These are phyloP conservation scores for Ensete ventricosum DNA, from an alignment of 176 grass and related monocot species.

Conservation along the genomic window DNA sequence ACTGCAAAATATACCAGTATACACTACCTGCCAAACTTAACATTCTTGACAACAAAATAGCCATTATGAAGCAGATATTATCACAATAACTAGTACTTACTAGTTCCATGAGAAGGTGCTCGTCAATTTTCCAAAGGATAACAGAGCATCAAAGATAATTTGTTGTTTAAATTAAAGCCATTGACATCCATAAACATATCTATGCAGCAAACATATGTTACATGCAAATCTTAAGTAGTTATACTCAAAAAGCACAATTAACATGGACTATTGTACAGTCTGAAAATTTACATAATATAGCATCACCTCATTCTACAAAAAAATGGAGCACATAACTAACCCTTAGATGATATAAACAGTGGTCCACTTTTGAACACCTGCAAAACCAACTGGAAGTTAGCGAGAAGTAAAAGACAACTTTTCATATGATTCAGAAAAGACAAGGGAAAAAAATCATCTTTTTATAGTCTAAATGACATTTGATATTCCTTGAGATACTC, in stretches of 20 bases:
- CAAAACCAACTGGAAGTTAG: slow-evolving; percentile 13
- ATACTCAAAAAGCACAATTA: background rate
- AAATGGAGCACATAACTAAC: slow-evolving; percentile 22
- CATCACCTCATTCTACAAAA: background rate
- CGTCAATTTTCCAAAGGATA: background rate
- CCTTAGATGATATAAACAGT: slow-evolving; percentile 99
- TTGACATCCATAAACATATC: background rate
- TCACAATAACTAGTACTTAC: background rate
- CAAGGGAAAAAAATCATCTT: background rate
- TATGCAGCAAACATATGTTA: background rate
- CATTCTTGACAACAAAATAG: no score
- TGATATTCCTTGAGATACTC: background rate
- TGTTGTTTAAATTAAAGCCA: background rate
- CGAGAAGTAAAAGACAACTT: slow-evolving; percentile 14
- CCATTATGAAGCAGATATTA: no score
- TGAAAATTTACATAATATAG: background rate
- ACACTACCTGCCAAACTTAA: no score
- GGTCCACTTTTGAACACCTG: slow-evolving; percentile 98
- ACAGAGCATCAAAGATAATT: background rate
- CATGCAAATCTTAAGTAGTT: background rate
- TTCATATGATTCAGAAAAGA: background rate
- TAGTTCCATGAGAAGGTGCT: background rate
- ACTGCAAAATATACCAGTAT: no score
- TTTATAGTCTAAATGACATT: background rate
- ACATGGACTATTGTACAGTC: background rate